Evolutionary conservation across 495 filamentous ascomycete genomes (phyloP).

Genomic region (Xylaria intraflava): DNA sequence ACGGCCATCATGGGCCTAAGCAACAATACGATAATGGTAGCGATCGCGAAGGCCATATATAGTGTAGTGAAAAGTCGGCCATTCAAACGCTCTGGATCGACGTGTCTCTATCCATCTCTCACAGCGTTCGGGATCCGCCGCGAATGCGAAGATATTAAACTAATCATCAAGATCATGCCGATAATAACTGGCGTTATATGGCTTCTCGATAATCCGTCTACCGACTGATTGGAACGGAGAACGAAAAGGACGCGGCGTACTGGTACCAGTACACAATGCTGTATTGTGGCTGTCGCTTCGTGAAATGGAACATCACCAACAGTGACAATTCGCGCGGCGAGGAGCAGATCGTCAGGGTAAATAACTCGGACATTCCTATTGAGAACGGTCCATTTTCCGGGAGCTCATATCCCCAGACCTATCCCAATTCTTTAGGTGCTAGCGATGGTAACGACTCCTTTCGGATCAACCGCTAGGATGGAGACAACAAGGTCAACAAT

Average conservation of each 20-base stretch:
- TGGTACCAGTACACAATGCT: neutral
- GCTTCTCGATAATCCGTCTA: neutral
- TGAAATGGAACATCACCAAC: neutral
- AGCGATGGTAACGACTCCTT: neutral
- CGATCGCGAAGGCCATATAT: neutral
- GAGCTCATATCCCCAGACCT: neutral
- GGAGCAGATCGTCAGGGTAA: conserved; percentile 1
- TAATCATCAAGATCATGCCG: neutral
- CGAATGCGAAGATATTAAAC: neutral
- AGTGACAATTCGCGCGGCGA: neutral
- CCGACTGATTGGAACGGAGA: neutral
- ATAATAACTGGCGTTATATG: neutral
- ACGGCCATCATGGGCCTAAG: neutral
- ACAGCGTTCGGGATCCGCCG: neutral
- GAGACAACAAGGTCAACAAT: neutral
- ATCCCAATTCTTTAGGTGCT: neutral
- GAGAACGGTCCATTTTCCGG: neutral
- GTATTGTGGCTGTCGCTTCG: neutral
- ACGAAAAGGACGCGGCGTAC: neutral
- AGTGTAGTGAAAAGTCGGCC: conserved; percentile 1
- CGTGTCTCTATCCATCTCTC: conserved; percentile 1
- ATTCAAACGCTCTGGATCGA: neutral
- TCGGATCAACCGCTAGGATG: neutral
- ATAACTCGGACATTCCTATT: neutral
- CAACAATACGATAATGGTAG: neutral